Percentiles rank a stretch among this genome's conserved stretches.
Conservation (phyloP, 768 basidiomycete genomes). For the Kwoniella europaea region DNA sequence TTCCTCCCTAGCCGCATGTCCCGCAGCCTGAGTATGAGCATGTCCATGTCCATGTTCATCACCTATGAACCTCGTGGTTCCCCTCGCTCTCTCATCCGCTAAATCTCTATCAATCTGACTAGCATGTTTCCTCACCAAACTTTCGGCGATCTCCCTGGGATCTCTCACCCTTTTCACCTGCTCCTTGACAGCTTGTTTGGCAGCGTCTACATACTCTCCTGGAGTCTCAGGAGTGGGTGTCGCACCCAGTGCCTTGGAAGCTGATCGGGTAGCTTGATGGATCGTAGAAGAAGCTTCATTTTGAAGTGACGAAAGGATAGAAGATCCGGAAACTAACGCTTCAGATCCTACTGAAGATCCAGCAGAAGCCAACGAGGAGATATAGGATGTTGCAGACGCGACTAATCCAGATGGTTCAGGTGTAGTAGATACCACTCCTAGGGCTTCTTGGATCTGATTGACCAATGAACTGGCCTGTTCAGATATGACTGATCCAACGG, state of each 20-base stretch:
- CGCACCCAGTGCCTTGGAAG: conserved; percentile 22
- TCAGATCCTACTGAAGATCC: conserved; percentile 32
- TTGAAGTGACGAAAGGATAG: conserved; percentile 22
- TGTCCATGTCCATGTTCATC: conserved; percentile 22
- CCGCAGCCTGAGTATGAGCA: conserved; percentile 4
- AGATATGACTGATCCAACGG: conserved; percentile 17
- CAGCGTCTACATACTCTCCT: conserved; percentile 24
- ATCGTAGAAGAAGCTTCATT: conserved; percentile 8
- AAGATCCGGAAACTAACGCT: conserved; percentile 28
- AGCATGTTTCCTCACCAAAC: conserved; percentile 30
- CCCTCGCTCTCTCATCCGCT: conserved; percentile 11
- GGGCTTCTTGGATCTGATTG: conserved; percentile 30
- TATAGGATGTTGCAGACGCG: conserved; percentile 42
- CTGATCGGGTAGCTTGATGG: conserved; percentile 26
- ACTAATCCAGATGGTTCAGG: conserved; percentile 25
- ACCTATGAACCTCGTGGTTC: conserved; percentile 15
- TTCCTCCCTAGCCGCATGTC: conserved; percentile 16
- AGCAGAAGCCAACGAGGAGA: conserved; percentile 30
- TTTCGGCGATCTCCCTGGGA: conserved; percentile 21
- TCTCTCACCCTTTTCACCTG: conserved; percentile 13
- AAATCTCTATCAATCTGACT: conserved; percentile 20
- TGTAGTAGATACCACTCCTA: conserved; percentile 24
- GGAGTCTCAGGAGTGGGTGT: conserved; percentile 32
- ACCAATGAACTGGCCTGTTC: conserved; percentile 30
- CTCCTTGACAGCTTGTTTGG: conserved; percentile 9